phyloP scores from a whole-genome alignment of 2,329 filamentous ascomycete genomes.

The Alternaria triticimaculans region DNA sequence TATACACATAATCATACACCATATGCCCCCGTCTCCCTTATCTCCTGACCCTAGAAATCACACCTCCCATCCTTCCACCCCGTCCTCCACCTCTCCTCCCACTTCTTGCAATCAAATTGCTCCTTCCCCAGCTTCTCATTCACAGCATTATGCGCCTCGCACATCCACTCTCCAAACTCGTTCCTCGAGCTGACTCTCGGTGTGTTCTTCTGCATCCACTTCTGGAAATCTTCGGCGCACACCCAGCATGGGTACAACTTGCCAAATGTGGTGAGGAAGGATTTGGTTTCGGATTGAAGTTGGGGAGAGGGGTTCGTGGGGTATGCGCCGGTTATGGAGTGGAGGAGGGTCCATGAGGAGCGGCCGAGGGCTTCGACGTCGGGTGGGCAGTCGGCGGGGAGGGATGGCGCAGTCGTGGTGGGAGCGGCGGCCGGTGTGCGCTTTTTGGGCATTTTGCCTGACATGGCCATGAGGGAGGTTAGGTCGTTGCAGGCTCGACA shows the following conservation, averaged over 20 bases:
- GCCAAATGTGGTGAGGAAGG: conserved; percentile 82
- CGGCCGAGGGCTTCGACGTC: conserved; percentile 89
- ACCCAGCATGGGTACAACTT: conserved; percentile 94
- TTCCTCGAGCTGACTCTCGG: conserved; percentile 65
- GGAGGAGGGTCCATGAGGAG: conserved; percentile 90
- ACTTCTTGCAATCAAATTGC: conserved; percentile 83
- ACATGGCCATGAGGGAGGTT: conserved; percentile 65
- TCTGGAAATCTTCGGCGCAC: conserved; percentile 89
- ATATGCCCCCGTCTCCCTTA: not conserved
- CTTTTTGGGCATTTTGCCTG: conserved; percentile 46
- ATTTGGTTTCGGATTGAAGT: conserved; percentile 77
- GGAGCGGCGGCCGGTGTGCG: conserved; percentile 39
- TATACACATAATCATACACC: conserved; percentile 15
- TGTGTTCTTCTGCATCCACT: conserved; percentile 76
- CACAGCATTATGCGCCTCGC: conserved; percentile 85
- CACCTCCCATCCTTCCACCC: conserved; percentile 79
- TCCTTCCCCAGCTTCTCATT: conserved; percentile 90
- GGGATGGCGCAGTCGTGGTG: conserved; percentile 38
- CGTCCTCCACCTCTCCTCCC: conserved; percentile 94
- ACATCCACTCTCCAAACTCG: conserved; percentile 83
- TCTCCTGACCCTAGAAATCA: conserved; percentile 52
- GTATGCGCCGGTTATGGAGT: conserved; percentile 88
- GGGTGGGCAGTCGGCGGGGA: conserved; percentile 77
- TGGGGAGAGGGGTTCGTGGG: conserved; percentile 70
- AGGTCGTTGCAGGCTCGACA: conserved; percentile 74